Evolutionary conservation across 2,329 filamentous ascomycete genomes (phyloP), one percentile per base, ranked within the genome.

Genomic region (Allantophomopsis lycopodina): DNA sequence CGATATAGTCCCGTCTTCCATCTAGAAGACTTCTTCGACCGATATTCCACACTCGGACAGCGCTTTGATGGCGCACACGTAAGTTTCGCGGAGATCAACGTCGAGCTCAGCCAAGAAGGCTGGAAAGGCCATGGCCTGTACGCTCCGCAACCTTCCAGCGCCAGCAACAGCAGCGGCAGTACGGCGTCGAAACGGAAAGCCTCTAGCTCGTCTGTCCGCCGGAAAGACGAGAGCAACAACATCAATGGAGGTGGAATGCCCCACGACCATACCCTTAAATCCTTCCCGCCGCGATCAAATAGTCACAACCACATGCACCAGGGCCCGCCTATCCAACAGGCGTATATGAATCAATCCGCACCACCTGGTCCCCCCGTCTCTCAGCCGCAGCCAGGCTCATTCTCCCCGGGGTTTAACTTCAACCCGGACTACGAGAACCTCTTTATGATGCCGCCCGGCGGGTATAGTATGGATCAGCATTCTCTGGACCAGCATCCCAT

Each of bases 11-110:
- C 83, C 0, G 81, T 84, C 2, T 89, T 91, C 51, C 83, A 91
- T 44, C 71, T 88, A 12, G 85, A 91, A 46, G 83, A 91, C 53
- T 93, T 93, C 58, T 88, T 91, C 49, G 83, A 91, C 49, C 71
- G 86, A 20, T 94, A 94, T 43, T 60, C 63, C 1, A 72, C 69
- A 42, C 65, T 76, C 35, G 64, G 66, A 1, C 66, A 69, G 0
- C 63, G 63, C 5, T 83, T 91, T 40, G 83, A 91, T 50, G 75
- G 81, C 2, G 77, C 82, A 2, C 83, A 87, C 51, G 65, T 89
- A 31, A 79, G 73, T 13, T 73, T 91, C 40, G 62, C 72, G 1
- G 83, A 89, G 49, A 69, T 81, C 2, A 58, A 69, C 2, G 60
- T 78, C 12, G 79, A 84, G 45, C 69, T 71, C 34, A 60, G 69